phyloP scores from a whole-genome alignment of 2,329 filamentous ascomycete species.

The Aspergillus sp. region DNA sequence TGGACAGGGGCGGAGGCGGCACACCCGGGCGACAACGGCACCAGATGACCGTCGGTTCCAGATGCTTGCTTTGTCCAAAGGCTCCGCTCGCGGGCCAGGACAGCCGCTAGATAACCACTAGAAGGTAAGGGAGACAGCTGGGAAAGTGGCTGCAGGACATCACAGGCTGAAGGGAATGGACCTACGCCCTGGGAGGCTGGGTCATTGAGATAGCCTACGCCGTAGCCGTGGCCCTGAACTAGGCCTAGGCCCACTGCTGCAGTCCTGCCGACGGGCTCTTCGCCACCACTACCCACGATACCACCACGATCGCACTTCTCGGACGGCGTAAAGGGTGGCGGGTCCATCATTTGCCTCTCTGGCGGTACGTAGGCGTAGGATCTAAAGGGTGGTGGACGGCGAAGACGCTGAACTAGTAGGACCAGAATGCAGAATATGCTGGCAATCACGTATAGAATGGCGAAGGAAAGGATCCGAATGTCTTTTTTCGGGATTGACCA shows the following conservation, averaged over 20 bases:
- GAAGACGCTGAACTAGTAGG: slow-evolving; percentile 22
- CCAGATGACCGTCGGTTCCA: slow-evolving; percentile 1
- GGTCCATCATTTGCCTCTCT: slow-evolving; percentile 27
- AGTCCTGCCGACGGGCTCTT: slow-evolving; percentile 12
- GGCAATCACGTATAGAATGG: slow-evolving; percentile 18
- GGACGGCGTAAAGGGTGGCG: slow-evolving; percentile 9
- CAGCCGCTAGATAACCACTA: slow-evolving; percentile 27
- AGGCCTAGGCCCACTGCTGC: slow-evolving; percentile 14
- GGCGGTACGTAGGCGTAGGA: slow-evolving; percentile 7
- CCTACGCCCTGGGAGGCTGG: slow-evolving; percentile 2
- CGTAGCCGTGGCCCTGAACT: slow-evolving; percentile 9
- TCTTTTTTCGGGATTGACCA: slow-evolving; percentile 10
- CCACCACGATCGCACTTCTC: slow-evolving; percentile 12
- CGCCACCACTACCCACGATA: slow-evolving; percentile 15
- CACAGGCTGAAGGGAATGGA: slow-evolving; percentile 26
- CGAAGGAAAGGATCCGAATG: slow-evolving; percentile 15
- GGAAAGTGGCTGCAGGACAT: slow-evolving; percentile 29
- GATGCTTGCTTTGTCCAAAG: slow-evolving; percentile 12
- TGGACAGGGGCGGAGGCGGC: slow-evolving; percentile 1
- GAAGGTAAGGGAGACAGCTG: slow-evolving; percentile 23
- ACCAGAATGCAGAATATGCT: slow-evolving; percentile 21
- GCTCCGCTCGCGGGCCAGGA: slow-evolving; percentile 18
- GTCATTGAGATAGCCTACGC: slow-evolving; percentile 9
- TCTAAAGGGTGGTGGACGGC: slow-evolving; percentile 17
- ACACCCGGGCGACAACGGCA: not conserved